Percentiles rank a stretch among this genome's conserved stretches.
Conservation (phyloP, 2,329 filamentous ascomycete genomes). For the Simplicillium sp. region DNA sequence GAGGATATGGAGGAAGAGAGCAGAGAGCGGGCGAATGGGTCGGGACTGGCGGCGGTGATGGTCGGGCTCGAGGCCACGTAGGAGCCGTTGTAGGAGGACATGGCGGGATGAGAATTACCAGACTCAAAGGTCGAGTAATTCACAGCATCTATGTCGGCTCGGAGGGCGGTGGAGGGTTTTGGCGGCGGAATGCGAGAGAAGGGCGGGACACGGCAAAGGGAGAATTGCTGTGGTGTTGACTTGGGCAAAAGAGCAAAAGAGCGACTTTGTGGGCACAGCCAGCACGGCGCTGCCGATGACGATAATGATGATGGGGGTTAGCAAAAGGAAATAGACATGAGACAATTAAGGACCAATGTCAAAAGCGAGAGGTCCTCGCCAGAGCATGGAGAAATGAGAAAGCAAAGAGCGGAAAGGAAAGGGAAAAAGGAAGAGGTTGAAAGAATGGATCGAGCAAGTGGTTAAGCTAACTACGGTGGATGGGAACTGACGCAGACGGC, state of each 20-base stretch:
- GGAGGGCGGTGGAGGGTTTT: neutral
- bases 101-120: slow-evolving; percentile 13
- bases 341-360: too few relatives aligned
- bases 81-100: slow-evolving; percentile 35
- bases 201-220: neutral
- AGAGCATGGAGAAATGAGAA: neutral
- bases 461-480: too few relatives aligned
- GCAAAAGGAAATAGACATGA: neutral
- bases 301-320: neutral
- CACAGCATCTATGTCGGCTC: neutral
- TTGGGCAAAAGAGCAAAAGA: too few relatives aligned
- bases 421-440: too few relatives aligned
- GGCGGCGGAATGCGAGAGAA: neutral
- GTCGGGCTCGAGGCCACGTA: slow-evolving; percentile 34
- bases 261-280: neutral
- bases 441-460: too few relatives aligned
- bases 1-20: slow-evolving; percentile 62
- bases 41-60: slow-evolving; percentile 19
- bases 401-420: too few relatives aligned
- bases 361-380: neutral
- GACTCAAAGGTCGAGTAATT: neutral
- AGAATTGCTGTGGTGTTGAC: neutral
- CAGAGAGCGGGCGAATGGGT: slow-evolving; percentile 39
- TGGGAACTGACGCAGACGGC: too few relatives aligned
- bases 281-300: neutral